A percentile compares a stretch with the other conserved stretches of the same genome.
Conservation (phyloP, 1,139 yeast genomes). For the Trichomonascaceae sp. region DNA sequence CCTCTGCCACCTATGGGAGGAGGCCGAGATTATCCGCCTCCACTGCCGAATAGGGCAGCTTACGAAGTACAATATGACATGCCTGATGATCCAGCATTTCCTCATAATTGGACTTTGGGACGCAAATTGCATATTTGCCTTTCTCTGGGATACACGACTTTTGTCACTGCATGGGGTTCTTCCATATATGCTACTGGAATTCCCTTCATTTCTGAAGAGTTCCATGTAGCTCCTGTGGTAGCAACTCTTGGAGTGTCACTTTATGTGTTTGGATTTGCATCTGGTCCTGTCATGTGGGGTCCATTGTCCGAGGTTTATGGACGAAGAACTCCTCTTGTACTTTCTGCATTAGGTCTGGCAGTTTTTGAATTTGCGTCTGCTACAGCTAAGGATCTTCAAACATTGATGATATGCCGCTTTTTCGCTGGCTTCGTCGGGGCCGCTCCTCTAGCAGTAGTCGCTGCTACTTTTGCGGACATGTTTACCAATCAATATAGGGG, state of each 20-base stretch:
- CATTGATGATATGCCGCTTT: constrained; percentile 66
- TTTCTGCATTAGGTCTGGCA: constrained; percentile 51
- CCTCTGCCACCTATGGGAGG: constrained; percentile 36
- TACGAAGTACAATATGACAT: constrained; percentile 51
- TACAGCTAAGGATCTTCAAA: constrained; percentile 65
- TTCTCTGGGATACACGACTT: constrained; percentile 35
- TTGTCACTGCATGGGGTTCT: constrained; percentile 40
- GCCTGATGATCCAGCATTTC: constrained; percentile 45
- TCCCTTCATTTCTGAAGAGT: constrained; percentile 26
- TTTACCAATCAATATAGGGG: constrained; percentile 62
- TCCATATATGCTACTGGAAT: constrained; percentile 39
- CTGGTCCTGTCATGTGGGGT: constrained; percentile 78
- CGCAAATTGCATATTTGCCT: constrained; percentile 33
- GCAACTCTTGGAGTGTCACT: constrained; percentile 55
- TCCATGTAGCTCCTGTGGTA: constrained; percentile 28
- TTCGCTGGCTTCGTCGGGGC: constrained; percentile 74
- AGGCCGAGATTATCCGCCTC: constrained; percentile 45
- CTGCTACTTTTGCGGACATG: constrained; percentile 77
- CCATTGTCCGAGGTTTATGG: constrained; percentile 76
- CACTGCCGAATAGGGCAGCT: constrained; percentile 39
- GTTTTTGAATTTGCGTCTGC: constrained; percentile 67
- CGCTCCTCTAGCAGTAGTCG: constrained; percentile 75
- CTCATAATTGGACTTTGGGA: constrained; percentile 42
- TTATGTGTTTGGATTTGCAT: constrained; percentile 74
- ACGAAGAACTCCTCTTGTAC: constrained; percentile 50